A percentile compares a stretch with the other conserved stretches of the same genome.
These are phyloP conservation scores for Trichoderma orchidacearum DNA, from an alignment of 495 filamentous ascomycete species.

Conservation along the genomic window DNA sequence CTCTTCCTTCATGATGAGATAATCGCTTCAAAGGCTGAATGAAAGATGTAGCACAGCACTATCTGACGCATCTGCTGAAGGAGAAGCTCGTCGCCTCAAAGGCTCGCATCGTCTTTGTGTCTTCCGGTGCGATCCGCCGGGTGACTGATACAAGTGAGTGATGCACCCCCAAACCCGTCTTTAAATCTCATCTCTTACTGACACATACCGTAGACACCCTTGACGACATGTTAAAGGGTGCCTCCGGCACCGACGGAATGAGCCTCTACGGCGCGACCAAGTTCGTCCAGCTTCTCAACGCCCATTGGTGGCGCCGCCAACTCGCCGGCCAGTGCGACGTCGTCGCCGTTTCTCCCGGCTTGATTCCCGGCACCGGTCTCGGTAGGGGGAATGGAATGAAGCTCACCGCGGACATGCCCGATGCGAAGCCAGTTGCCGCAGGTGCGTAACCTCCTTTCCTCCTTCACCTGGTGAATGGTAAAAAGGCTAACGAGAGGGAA, in stretches of 20 bases:
- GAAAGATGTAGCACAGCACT: conserved; percentile 27
- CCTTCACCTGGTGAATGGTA: background rate
- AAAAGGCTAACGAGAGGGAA: background rate
- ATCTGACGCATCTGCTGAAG: conserved; percentile 23
- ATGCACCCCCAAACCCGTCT: background rate
- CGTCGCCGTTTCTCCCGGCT: conserved; percentile 30
- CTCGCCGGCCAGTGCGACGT: conserved; percentile 19
- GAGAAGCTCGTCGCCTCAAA: conserved; percentile 22
- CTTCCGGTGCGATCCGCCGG: conserved; percentile 20
- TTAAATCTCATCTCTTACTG: background rate
- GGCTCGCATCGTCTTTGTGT: conserved; percentile 27
- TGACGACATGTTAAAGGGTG: conserved; percentile 17
- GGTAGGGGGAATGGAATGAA: conserved; percentile 6
- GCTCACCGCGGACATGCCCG: conserved; percentile 11
- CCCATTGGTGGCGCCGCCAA: conserved; percentile 36
- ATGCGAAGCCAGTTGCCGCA: conserved; percentile 23
- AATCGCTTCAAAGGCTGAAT: background rate
- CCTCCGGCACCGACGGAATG: conserved; percentile 8
- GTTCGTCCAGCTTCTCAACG: conserved; percentile 27
- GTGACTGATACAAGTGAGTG: conserved; percentile 18
- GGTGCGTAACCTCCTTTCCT: conserved; percentile 13
- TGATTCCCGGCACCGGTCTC: conserved; percentile 24
- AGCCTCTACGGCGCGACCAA: conserved; percentile 22
- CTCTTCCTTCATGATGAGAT: background rate
- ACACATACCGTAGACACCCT: conserved; percentile 6